Base-by-base conservation (phyloP, 2,329 filamentous ascomycete species). In the Calonectria pteridis region DNA sequence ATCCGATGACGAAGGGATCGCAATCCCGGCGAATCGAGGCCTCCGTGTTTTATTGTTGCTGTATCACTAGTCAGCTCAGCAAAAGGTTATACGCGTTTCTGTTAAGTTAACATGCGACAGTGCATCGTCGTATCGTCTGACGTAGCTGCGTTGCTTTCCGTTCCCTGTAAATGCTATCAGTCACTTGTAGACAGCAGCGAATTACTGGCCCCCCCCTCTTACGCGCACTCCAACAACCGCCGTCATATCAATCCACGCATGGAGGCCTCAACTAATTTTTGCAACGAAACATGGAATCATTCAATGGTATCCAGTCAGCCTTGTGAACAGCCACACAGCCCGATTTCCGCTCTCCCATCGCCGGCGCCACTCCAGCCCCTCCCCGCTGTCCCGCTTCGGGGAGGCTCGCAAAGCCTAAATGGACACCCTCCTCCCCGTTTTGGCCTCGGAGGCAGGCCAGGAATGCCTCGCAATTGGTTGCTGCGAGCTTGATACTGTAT, bases 291-390 rank as follows among this genome's bases (percentile, higher is more conserved):
- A 14, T 31, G 18, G 26, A 29, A 16, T 16, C 26, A 4, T 33
- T 35, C 33, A 43, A n/a, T 18, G 18, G n/a, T n/a, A 40, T 28
- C 53, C 31, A 69, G 53, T 64, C 67, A 64, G 58, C 67, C 67
- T 69, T 40, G 67, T 28, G 55, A 59, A 51, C 59, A 55, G 43
- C 67, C 66, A 68, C 46, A 29, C 1, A 14, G 16, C 23, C 23
- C 29, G 23, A 20, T 18, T 28, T 23, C 33, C 20, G 46, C 26
- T 49, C 10, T 43, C 6, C 2, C 26, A 29, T 31, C 14, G 18
- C 7, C 26, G 37, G 59, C 59, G 37, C 37, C 46, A 51, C 31
- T 14, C n/a, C 29, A 29, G 59, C 35, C 40, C 59, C 37, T 64
- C 59, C 40, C 59, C 59, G 59, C 59, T 49, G 59, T 40, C 37